Evolutionary conservation across 306 rosid genomes (phyloP).

Genomic region (Quillaja saponaria): DNA sequence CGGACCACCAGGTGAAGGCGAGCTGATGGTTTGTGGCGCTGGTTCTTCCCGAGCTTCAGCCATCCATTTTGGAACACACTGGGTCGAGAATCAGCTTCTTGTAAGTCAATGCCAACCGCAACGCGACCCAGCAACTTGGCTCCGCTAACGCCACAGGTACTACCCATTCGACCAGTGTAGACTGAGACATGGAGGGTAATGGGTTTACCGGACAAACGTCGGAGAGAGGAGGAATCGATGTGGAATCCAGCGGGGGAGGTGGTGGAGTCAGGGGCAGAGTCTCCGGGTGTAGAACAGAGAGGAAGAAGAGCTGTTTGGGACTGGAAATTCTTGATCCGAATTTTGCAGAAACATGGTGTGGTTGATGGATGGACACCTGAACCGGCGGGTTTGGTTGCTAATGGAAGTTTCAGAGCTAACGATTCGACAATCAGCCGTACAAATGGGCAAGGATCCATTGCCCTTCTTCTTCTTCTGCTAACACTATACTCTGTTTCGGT

Average conservation of each 20-base stretch:
- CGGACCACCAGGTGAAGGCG: constrained; percentile 63
- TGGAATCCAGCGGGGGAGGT: constrained; percentile 60
- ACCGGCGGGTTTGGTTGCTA: constrained; percentile 45
- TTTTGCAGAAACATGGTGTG: constrained; percentile 80
- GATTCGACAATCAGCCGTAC: constrained; percentile 69
- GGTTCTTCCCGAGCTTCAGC: constrained; percentile 54
- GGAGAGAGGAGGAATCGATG: constrained; percentile 54
- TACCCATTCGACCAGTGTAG: constrained; percentile 67
- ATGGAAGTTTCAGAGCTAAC: constrained; percentile 67
- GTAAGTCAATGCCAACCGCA: constrained; percentile 37
- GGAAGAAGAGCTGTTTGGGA: constrained; percentile 67
- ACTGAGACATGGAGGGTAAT: constrained; percentile 57
- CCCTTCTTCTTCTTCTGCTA: neutral
- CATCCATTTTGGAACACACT: constrained; percentile 65
- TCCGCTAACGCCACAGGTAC: constrained; percentile 52
- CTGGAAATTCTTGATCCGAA: constrained; percentile 52
- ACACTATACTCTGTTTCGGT: neutral
- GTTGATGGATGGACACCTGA: constrained; percentile 79
- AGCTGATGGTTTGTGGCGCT: constrained; percentile 41
- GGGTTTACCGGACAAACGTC: constrained; percentile 51
- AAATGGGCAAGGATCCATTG: constrained; percentile 89
- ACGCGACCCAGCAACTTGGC: constrained; percentile 77
- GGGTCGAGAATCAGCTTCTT: constrained; percentile 30
- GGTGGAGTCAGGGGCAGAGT: constrained; percentile 45
- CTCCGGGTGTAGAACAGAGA: constrained; percentile 42